phyloP scores from a whole-genome alignment of 768 basidiomycete species.

The Tylopilus rubrobrunneus region DNA sequence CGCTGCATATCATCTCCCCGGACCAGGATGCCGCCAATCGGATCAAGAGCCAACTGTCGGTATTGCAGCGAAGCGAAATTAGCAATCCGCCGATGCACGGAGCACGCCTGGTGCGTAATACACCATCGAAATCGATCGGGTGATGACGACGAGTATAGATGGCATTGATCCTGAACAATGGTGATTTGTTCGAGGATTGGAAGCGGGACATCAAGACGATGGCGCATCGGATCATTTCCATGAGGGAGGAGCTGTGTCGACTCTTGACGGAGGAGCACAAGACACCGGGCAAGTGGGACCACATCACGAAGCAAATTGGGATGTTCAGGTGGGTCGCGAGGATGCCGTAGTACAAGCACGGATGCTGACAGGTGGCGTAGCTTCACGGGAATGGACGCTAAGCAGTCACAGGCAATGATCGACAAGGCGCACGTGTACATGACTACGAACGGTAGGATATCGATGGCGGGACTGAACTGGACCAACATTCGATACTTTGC shows the following conservation, averaged over 20 bases:
- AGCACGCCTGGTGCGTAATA: conserved; percentile 68
- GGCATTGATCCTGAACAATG: conserved; percentile 75
- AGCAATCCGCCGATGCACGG: conserved; percentile 93
- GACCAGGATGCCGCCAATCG: conserved; percentile 62
- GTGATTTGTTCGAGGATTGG: conserved; percentile 81
- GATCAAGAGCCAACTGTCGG: conserved; percentile 85
- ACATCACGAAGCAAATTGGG: conserved; percentile 93
- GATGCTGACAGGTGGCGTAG: conserved; percentile 36
- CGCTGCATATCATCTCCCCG: conserved; percentile 77
- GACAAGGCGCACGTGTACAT: conserved; percentile 80
- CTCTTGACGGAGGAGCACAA: conserved; percentile 67
- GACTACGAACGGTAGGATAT: conserved; percentile 85
- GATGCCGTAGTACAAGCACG: neutral
- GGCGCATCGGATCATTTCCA: conserved; percentile 71
- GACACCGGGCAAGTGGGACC: conserved; percentile 94
- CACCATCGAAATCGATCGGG: neutral
- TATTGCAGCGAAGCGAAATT: conserved; percentile 90
- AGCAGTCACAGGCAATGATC: conserved; percentile 63
- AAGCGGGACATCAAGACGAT: conserved; percentile 86
- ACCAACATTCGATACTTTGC: conserved; percentile 78
- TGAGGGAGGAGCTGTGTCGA: conserved; percentile 77
- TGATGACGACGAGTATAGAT: conserved; percentile 42
- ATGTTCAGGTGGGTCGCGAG: conserved; percentile 78
- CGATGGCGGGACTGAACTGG: conserved; percentile 89
- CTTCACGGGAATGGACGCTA: conserved; percentile 75